Base-by-base conservation (phyloP, 352 stramenopile genomes). In the Hyaloperonospora brassicae region DNA sequence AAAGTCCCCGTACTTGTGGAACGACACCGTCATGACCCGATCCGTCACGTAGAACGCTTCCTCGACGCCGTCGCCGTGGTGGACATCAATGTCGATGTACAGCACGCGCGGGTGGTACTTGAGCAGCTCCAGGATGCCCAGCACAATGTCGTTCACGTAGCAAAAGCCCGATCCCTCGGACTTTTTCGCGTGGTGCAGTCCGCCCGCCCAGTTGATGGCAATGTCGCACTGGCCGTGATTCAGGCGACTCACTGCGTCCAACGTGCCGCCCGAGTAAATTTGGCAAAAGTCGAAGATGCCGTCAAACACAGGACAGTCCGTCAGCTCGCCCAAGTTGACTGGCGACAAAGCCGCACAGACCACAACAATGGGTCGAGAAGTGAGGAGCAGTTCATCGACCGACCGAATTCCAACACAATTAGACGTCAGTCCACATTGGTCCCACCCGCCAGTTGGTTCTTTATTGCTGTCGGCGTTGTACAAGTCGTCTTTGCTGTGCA, bases 61-160 rank as follows among this genome's bases (percentile, higher is more conserved):
- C 93, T 97, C 75, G 10, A 99, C 96, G 17, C 96, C 96, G 69
- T 99, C 96, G 31, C 96, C 96, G 62, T 99, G 96, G 67, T 99
- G 96, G 11, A 99, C 94, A 69, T 99, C 97, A 72, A 99, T 99
- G 67, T 99, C 96, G 72, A 99, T 97, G 73, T 99, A 99, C 10
- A 99, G 68, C 14, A 99, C 97, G 12, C 97, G 74, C 5, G 93
- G 79, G 68, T 99, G 95, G 46, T 86, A 84, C 78, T 99, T 99
- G 38, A 99, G 84, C 53, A 99, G 70, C 73, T 99, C 97, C 31
- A 99, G 63, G 59, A 99, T 99, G 14, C 92, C 96, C 34, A 99
- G 73, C 21, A 99, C 97, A 61, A 98, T 98, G 73, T 99, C 96
- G 64, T 98, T 98, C 51, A 98, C 86, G 71, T 98, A 98, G 66